A percentile compares a stretch with the other conserved stretches of the same genome.
These are phyloP conservation scores for Cladophialophora exuberans DNA, from an alignment of 2,329 filamentous ascomycete genomes.

Conservation along the genomic window DNA sequence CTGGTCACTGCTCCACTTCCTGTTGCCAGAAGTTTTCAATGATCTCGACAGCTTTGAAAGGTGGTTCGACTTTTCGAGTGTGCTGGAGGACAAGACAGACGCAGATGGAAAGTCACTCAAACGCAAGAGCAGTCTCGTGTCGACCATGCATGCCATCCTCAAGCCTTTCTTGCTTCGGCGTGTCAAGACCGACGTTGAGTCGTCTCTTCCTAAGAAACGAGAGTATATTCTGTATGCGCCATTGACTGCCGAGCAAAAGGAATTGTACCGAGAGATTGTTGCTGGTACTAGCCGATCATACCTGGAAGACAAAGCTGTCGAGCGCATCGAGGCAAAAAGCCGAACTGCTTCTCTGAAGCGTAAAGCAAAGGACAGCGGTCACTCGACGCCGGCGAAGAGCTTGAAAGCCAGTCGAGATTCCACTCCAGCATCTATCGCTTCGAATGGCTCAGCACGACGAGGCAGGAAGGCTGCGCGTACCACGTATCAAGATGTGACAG, in stretches of 20 bases:
- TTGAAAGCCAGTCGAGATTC: constrained; percentile 73
- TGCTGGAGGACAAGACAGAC: constrained; percentile 80
- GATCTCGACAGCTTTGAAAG: constrained; percentile 90
- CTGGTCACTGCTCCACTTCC: constrained; percentile 92
- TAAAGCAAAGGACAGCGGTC: constrained; percentile 52
- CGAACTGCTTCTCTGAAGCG: constrained; percentile 60
- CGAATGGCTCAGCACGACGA: constrained; percentile 55
- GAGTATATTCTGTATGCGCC: constrained; percentile 96
- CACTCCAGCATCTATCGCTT: constrained; percentile 65
- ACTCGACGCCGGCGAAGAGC: constrained; percentile 66
- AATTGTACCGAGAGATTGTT: constrained; percentile 84
- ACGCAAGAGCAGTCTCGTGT: constrained; percentile 74
- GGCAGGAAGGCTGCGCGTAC: constrained; percentile 49
- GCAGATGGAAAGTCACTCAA: constrained; percentile 75
- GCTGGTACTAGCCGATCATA: constrained; percentile 68
- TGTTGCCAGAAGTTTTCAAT: constrained; percentile 90
- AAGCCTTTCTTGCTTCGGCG: constrained; percentile 87
- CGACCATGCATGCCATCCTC: constrained; percentile 88
- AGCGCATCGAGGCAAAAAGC: constrained; percentile 49
- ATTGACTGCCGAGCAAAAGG: constrained; percentile 85
- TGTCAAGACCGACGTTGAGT: constrained; percentile 91
- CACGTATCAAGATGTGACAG: constrained; percentile 72
- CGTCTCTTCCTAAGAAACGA: constrained; percentile 88
- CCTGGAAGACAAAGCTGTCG: constrained; percentile 54
- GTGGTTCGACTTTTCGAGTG: constrained; percentile 95